These are phyloP conservation scores for Gaultheria prostrata DNA, from an alignment of 148 eudicot genomes.

Conservation along the genomic window DNA sequence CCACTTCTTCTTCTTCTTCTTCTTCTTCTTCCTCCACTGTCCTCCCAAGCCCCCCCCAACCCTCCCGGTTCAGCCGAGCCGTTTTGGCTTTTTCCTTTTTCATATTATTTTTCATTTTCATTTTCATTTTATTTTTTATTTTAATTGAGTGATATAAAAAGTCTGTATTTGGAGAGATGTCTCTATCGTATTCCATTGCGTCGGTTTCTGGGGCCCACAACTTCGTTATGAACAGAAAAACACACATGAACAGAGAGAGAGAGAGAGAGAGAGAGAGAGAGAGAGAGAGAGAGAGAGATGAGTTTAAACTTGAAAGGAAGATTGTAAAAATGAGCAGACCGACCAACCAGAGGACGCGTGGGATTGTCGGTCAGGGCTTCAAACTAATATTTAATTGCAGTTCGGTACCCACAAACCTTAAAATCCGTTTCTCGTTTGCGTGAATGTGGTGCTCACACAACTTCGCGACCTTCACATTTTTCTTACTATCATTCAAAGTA, in stretches of 20 bases:
- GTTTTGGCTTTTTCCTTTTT: not conserved
- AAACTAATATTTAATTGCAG: conserved; percentile 16
- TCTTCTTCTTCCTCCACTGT: not conserved
- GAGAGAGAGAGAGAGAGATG: not conserved
- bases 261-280: not conserved
- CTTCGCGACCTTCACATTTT: too few relatives aligned
- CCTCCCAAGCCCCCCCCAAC: not conserved
- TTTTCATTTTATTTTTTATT: not conserved
- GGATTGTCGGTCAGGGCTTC: conserved; percentile 26
- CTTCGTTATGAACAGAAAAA: not conserved
- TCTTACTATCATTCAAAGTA: too few relatives aligned
- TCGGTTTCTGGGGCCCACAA: conserved; percentile 42
- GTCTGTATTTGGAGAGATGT: conserved; percentile 40
- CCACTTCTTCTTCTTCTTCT: not conserved
- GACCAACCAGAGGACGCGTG: conserved; percentile 52
- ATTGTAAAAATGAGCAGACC: conserved; percentile 21
- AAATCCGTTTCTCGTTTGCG: conserved; percentile 4
- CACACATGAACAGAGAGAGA: not conserved
- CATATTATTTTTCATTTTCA: not conserved
- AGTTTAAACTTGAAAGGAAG: not conserved
- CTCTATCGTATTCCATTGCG: conserved; percentile 34
- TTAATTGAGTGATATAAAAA: conserved; percentile 8
- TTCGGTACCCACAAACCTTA: not conserved
- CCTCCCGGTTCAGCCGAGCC: not conserved
- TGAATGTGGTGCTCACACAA: not conserved